Evolutionary conservation across 2,329 filamentous ascomycete genomes (phyloP), one percentile per base, ranked within the genome.

Genomic region (Emergomyces orientalis): DNA sequence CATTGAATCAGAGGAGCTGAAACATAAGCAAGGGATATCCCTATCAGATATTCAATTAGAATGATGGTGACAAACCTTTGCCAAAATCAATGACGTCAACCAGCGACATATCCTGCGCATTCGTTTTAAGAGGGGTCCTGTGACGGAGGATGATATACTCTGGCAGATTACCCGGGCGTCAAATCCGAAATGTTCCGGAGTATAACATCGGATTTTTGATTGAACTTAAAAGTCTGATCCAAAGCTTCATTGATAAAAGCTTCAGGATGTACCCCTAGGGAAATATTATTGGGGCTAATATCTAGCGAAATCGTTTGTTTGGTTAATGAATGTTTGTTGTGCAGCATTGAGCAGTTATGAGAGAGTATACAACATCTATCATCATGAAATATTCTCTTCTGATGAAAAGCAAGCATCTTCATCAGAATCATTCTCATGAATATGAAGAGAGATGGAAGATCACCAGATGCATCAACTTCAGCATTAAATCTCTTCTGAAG

Each of bases 31-130:
- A 51, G 51, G 43, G 27, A 27, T 17, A 25, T 47, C 1, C 1
- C n/a, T 56, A 47, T 22, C n/a, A 25, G n/a, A 25, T 47, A 47
- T 25, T 25, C 45, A 47, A 25, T 25, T 25, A 8, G 9, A 47
- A 47, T 47, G n/a, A 25, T 49, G 22, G 22, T 27, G 45, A 27
- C 45, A 49, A 27, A 49, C 60, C 64, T 59, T 64, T 54, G 19
- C 64, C 64, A 61, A 64, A 65, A 43, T 65, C 64, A 32, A 65
- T 43, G 14, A 65, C 49, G 1, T 65, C 60, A n/a, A 64, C 57
- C 8, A n/a, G 30, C 1, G 62, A 61, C 60, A 65, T 62, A 58
- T 64, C 56, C 17, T 37, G 17, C 4, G 2, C 17, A 56, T 65
- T 17, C 17, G 62, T 60, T 47, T 56, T 34, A 2, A 65, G 52